phyloP scores from a whole-genome alignment of 495 filamentous ascomycete genomes.

The Aspergillus bertholletiae region DNA sequence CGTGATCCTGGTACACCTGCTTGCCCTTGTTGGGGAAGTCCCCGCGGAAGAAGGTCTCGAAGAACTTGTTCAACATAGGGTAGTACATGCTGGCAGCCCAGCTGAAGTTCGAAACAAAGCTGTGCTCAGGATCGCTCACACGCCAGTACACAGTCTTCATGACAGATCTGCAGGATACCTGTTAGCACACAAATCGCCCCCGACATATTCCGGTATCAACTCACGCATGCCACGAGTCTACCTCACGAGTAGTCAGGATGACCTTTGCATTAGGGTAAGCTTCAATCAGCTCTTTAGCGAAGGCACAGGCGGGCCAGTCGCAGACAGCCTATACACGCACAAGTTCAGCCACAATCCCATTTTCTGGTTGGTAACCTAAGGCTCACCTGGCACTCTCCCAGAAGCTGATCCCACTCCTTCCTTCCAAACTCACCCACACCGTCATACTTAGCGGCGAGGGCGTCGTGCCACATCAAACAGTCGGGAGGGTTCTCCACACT shows the following conservation, averaged over 20 bases:
- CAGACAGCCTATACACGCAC: conserved; percentile 47
- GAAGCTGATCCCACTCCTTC: conserved; percentile 64
- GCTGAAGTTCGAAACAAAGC: conserved; percentile 47
- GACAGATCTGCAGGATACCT: conserved; percentile 32
- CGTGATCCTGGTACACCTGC: conserved; percentile 47
- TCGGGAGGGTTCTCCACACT: conserved; percentile 58
- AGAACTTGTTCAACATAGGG: conserved; percentile 58
- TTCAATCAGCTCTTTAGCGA: conserved; percentile 63
- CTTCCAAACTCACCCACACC: conserved; percentile 57
- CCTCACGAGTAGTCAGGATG: conserved; percentile 58
- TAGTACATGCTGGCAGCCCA: conserved; percentile 58
- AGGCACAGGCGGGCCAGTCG: conserved; percentile 64
- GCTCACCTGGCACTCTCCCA: conserved; percentile 57
- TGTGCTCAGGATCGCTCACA: conserved; percentile 51
- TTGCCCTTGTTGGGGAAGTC: conserved; percentile 50
- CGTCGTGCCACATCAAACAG: conserved; percentile 61
- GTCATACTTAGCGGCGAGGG: conserved; percentile 61
- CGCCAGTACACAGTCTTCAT: conserved; percentile 54
- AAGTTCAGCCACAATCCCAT: conserved; percentile 12
- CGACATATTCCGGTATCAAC: conserved; percentile 1
- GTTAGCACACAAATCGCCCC: not conserved
- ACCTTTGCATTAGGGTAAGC: conserved; percentile 71
- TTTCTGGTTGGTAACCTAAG: not conserved
- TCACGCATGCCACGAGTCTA: conserved; percentile 55
- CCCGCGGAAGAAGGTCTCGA: conserved; percentile 52